Evolutionary conservation across 768 basidiomycete genomes (phyloP).

Genomic region (Clitopilus passeckerianus): DNA sequence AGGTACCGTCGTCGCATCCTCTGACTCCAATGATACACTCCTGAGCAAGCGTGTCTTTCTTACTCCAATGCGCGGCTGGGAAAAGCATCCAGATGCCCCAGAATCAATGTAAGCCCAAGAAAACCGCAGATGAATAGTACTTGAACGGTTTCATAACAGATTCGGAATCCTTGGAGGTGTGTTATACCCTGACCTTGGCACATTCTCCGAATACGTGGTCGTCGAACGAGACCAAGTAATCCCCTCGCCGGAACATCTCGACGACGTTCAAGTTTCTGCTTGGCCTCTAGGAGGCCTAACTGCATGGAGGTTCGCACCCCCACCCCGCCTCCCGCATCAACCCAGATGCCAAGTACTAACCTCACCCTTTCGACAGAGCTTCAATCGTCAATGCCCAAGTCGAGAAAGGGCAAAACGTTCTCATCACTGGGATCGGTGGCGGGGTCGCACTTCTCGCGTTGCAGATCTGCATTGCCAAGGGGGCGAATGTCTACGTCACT

Average conservation of each 20-base stretch:
- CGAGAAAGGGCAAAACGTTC: constrained; percentile 58
- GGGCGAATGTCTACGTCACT: constrained; percentile 81
- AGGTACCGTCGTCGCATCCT: constrained; percentile 64
- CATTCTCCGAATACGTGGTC: constrained; percentile 72
- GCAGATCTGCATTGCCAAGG: constrained; percentile 70
- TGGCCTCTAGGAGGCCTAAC: constrained; percentile 79
- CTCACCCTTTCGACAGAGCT: constrained; percentile 37
- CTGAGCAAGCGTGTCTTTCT: constrained; percentile 67
- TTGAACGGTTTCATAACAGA: constrained; percentile 19
- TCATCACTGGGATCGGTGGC: constrained; percentile 81
- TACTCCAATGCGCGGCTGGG: constrained; percentile 77
- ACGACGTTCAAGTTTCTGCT: constrained; percentile 64
- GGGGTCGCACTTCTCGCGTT: constrained; percentile 77
- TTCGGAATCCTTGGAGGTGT: constrained; percentile 68
- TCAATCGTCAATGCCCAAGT: constrained; percentile 62
- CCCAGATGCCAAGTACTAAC: neutral
- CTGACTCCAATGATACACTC: constrained; percentile 47
- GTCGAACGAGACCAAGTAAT: constrained; percentile 70
- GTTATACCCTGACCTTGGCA: constrained; percentile 50
- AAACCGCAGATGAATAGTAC: no score
- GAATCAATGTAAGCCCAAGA: constrained; percentile 46
- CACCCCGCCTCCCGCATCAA: neutral
- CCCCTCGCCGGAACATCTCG: constrained; percentile 58
- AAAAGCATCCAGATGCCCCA: constrained; percentile 55
- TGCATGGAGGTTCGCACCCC: constrained; percentile 66